Conservation (phyloP, 345 rosid genomes). For the Sisymbrium irio region DNA sequence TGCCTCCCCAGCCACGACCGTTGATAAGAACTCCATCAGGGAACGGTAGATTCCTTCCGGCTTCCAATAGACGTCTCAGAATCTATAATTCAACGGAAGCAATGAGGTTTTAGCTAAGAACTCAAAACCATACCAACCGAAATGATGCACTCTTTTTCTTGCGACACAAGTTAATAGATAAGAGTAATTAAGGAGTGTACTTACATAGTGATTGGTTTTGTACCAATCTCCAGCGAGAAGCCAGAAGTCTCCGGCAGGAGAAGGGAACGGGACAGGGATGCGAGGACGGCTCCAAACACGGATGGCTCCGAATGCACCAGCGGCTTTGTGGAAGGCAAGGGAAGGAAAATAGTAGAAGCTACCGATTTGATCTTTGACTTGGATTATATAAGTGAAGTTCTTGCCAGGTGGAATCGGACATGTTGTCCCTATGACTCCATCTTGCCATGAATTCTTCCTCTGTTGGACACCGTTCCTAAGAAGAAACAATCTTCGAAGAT, state of each 20-base stretch:
- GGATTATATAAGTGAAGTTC: slow-evolving; percentile 78
- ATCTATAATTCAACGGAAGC: slow-evolving; percentile 32
- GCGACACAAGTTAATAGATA: not conserved
- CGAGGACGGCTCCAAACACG: slow-evolving; percentile 80
- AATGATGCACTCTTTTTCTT: not conserved
- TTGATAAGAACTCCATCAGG: slow-evolving; percentile 93
- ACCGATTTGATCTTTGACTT: slow-evolving; percentile 92
- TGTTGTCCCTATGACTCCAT: slow-evolving; percentile 83
- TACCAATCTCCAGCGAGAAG: slow-evolving; percentile 93
- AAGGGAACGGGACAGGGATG: slow-evolving; percentile 80
- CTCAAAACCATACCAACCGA: not conserved
- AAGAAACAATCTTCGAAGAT: not conserved
- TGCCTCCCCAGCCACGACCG: slow-evolving; percentile 83
- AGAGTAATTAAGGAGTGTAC: not conserved
- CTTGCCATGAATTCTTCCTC: slow-evolving; percentile 84
- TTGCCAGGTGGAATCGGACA: slow-evolving; percentile 88
- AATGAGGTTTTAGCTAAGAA: not conserved
- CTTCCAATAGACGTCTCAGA: slow-evolving; percentile 54
- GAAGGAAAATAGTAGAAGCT: slow-evolving; percentile 90
- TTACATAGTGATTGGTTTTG: slow-evolving; percentile 68
- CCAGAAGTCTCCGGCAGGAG: slow-evolving; percentile 68
- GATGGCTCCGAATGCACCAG: slow-evolving; percentile 84
- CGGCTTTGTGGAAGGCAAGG: slow-evolving; percentile 84
- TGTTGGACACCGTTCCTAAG: slow-evolving; percentile 87
- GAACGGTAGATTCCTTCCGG: slow-evolving; percentile 59